phyloP scores from a whole-genome alignment of 164 flowering plant genomes.

The Nymphaea colorata region DNA sequence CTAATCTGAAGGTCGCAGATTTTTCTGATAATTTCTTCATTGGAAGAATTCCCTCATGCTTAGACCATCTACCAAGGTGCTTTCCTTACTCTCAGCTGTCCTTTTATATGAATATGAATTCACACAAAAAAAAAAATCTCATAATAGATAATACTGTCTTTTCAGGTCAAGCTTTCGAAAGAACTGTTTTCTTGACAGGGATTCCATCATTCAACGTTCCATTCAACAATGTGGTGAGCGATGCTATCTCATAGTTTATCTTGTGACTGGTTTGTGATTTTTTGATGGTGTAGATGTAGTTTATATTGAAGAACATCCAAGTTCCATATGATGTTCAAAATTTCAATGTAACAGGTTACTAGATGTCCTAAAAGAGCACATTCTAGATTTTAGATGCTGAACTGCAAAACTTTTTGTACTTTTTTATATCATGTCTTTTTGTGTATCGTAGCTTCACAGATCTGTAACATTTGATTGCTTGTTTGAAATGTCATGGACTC shows the following conservation, averaged over 20 bases:
- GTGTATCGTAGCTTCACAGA: no score
- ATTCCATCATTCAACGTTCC: conserved; percentile 47
- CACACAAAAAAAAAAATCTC: not conserved
- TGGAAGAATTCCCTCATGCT: conserved; percentile 74
- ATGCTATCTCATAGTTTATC: not conserved
- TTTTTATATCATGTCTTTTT: not conserved
- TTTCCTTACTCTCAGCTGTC: not conserved
- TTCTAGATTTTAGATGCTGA: not conserved
- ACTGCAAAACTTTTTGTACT: not conserved
- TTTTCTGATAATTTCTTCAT: conserved; percentile 70
- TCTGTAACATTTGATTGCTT: no score
- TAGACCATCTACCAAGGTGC: conserved; percentile 70
- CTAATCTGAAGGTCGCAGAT: conserved; percentile 56
- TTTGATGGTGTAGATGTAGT: not conserved
- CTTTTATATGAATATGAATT: not conserved
- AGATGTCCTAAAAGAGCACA: not conserved
- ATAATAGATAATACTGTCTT: not conserved
- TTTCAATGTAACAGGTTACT: not conserved
- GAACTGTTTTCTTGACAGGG: conserved; percentile 61
- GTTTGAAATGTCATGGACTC: no score
- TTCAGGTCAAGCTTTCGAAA: conserved; percentile 79
- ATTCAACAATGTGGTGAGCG: conserved; percentile 57
- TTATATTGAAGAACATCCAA: not conserved
- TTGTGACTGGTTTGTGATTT: not conserved
- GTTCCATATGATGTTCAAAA: not conserved